Conservation (phyloP, 352 stramenopile genomes). For the Globisporangium radiosum region DNA sequence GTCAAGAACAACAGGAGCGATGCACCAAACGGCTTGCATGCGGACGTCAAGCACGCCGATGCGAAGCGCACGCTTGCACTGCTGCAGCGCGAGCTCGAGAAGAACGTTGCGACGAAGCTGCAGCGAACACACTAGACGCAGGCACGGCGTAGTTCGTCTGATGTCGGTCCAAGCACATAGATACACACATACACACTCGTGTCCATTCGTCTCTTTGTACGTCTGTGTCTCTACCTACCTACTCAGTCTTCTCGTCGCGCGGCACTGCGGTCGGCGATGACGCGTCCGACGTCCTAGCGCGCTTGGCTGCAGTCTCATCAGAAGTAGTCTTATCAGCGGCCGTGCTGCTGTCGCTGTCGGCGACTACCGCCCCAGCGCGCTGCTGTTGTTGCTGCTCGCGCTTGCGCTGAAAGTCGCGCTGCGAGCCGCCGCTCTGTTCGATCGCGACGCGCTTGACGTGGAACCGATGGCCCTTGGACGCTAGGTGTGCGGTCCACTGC, state of each 20-base stretch:
- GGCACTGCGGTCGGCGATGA: too few relatives aligned
- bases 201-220: neutral
- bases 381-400: neutral
- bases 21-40: neutral
- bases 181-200: neutral
- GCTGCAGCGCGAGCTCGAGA: conserved; percentile 50
- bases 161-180: neutral
- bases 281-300: neutral
- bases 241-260: too few relatives aligned
- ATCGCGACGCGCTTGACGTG: conserved; percentile 70
- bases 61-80: conserved; percentile 59
- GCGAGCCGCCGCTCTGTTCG: conserved; percentile 21
- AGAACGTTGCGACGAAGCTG: conserved; percentile 38
- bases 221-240: too few relatives aligned
- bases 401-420: neutral
- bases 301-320: neutral
- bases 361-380: neutral
- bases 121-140: conserved; percentile 31
- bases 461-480: conserved; percentile 78
- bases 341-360: too few relatives aligned
- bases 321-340: too few relatives aligned
- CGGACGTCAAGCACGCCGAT: conserved; percentile 14
- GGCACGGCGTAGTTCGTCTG: neutral
- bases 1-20: neutral
- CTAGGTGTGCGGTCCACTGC: conserved; percentile 67